Percentiles rank a stretch among this genome's conserved stretches.
phyloP scores from a whole-genome alignment of 2,329 filamentous ascomycete species.

The Xylaria sp. region DNA sequence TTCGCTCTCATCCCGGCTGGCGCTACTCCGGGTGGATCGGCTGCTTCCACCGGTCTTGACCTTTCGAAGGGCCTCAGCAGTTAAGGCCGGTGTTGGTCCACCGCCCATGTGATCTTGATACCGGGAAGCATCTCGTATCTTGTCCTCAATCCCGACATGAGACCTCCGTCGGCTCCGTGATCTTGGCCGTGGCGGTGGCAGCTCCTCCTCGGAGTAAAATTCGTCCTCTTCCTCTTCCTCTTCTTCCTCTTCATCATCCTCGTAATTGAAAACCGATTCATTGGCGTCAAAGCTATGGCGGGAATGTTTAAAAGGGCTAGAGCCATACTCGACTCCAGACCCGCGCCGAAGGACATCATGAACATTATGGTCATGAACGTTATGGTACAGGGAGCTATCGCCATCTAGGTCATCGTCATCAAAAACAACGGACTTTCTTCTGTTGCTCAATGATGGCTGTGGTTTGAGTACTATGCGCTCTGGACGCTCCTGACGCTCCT shows the following conservation, averaged over 20 bases:
- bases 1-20: conserved; percentile 71
- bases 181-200: conserved; percentile 43
- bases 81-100: conserved; percentile 59
- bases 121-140: conserved; percentile 55
- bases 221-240: conserved; percentile 32
- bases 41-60: conserved; percentile 62
- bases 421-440: conserved; percentile 47
- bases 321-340: conserved; percentile 45
- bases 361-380: conserved; percentile 17
- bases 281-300: conserved; percentile 40
- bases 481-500: conserved; percentile 31
- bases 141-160: conserved; percentile 55
- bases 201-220: conserved; percentile 37
- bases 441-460: conserved; percentile 39
- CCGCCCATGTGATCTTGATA: conserved; percentile 65
- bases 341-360: conserved; percentile 37
- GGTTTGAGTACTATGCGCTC: conserved; percentile 46
- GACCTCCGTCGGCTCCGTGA: conserved; percentile 48
- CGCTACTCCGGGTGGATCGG: conserved; percentile 67
- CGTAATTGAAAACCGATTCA: conserved; percentile 32
- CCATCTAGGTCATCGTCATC: conserved; percentile 42
- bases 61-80: conserved; percentile 64
- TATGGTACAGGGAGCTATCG: conserved; percentile 30
- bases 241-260: conserved; percentile 33
- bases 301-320: conserved; percentile 39